These are phyloP conservation scores for Fusarium brachygibbosum DNA, from an alignment of 2,329 filamentous ascomycete species.

Conservation along the genomic window DNA sequence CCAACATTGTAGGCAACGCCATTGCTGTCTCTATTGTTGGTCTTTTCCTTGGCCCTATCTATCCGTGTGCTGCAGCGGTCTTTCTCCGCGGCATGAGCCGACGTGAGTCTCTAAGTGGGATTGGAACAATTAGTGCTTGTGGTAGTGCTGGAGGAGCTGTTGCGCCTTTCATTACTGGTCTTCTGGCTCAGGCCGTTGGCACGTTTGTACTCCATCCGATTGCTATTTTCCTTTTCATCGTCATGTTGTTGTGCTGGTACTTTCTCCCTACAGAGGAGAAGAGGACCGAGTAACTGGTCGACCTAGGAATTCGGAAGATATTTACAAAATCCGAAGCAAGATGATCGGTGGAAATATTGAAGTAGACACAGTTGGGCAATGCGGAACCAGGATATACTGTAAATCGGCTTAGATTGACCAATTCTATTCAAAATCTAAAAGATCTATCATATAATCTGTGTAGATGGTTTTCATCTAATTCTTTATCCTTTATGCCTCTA, in stretches of 20 bases:
- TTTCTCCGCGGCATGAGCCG: constrained; percentile 72
- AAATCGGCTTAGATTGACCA: background rate
- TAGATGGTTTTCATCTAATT: constrained; percentile 25
- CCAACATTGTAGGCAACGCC: constrained; percentile 78
- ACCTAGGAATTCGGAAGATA: too few species aligned
- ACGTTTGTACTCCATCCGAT: constrained; percentile 77
- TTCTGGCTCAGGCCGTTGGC: constrained; percentile 72
- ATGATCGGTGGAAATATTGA: background rate
- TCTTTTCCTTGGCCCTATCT: constrained; percentile 81
- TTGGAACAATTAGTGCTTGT: constrained; percentile 77
- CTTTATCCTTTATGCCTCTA: constrained; percentile 32
- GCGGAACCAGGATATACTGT: background rate
- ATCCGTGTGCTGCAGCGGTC: constrained; percentile 77
- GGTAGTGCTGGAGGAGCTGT: constrained; percentile 77
- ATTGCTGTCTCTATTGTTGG: constrained; percentile 79
- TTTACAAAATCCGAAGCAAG: background rate
- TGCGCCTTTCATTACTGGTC: constrained; percentile 74
- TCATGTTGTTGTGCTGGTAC: constrained; percentile 77
- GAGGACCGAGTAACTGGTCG: constrained; percentile 61
- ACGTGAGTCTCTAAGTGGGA: constrained; percentile 71
- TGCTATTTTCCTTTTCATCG: constrained; percentile 72
- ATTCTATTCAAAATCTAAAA: constrained; percentile 29
- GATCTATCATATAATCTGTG: constrained; percentile 27
- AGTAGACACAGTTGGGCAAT: background rate
- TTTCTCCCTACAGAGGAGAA: constrained; percentile 69